Evolutionary conservation across 106 monocot genomes (phyloP), one percentile per base, ranked within the genome.

Genomic region (Apostasia shenzhenica): DNA sequence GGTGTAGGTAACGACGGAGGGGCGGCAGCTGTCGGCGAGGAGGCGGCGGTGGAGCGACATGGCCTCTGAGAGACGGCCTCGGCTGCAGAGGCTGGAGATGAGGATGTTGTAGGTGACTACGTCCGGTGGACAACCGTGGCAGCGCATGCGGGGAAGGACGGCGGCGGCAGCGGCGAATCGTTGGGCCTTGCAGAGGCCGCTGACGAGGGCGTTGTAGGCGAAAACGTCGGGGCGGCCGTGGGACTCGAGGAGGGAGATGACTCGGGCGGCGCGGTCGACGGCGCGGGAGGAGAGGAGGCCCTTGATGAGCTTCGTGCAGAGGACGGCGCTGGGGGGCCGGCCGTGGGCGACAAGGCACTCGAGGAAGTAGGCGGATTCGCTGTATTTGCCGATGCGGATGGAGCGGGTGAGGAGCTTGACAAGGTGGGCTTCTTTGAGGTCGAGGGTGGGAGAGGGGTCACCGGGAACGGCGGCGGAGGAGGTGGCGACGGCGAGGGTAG

Each of bases 301-400:
- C 45, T 81, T 83, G 74, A 91, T 86, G 76, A 91, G 86, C 72
- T 86, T 91, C 44, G 90, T 86, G 81, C 86, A 91, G 67, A 81
- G 83, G 81, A 86, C 59, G 50, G 79, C 77, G 53, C 80, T 81
- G 0, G 90, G 83, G 38, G 5, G 13, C 79, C 81, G 43, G 13
- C 86, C 90, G 10, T 50, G 61, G 51, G 61, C 26, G 63, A 79
- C 68, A 78, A 83, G 76, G 83, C 78, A 80, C 68, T 86, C 81
- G 5, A 91, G 81, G 75, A 91, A 83, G 67, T 83, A 81, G 72
- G 86, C 79, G 41, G 81, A 81, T 72, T 91, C 86, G 57, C 63
- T 69, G 72, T 67, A 86, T 55, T 83, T 86, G n/a, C 86, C 81
- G 11, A 78, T 69, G 57, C 81, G 86, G 86, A 57, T 81, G 43